phyloP scores from a whole-genome alignment of 208 protist species.

The Naegleria lovaniensis region DNA sequence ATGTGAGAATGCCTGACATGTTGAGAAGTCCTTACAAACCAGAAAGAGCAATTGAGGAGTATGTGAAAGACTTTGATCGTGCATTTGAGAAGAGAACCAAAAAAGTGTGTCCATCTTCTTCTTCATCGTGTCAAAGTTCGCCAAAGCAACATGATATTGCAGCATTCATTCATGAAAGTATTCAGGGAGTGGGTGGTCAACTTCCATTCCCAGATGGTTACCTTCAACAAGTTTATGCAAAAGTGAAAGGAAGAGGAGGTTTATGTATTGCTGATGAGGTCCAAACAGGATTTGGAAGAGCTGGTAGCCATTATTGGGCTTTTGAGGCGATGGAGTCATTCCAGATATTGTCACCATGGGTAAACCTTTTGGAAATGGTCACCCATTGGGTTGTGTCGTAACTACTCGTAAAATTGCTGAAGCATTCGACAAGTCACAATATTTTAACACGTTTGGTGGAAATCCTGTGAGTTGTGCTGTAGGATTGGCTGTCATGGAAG shows the following conservation, averaged over 20 bases:
- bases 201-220: slow-evolving; percentile 53
- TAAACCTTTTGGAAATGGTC: slow-evolving; percentile 45
- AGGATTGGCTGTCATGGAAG: slow-evolving; percentile 55
- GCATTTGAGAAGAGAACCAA: not conserved
- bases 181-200: slow-evolving; percentile 51
- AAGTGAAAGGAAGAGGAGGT: slow-evolving; percentile 49
- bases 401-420: slow-evolving; percentile 36
- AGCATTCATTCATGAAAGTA: slow-evolving; percentile 41
- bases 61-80: slow-evolving; percentile 39
- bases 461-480: slow-evolving; percentile 56
- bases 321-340: slow-evolving; percentile 45
- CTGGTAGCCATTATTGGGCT: slow-evolving; percentile 59
- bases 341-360: slow-evolving; percentile 41
- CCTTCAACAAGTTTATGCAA: slow-evolving; percentile 44
- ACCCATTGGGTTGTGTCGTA: slow-evolving; percentile 40
- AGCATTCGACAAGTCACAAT: slow-evolving; percentile 34
- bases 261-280: slow-evolving; percentile 67
- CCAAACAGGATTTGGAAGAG: slow-evolving; percentile 51
- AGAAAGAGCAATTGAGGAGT: slow-evolving; percentile 32
- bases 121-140: no score
- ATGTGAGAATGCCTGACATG: slow-evolving; percentile 28
- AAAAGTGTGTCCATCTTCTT: not conserved
- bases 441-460: slow-evolving; percentile 66
- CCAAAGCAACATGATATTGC: slow-evolving; percentile 28
- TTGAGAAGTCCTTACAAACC: slow-evolving; percentile 25